Evolutionary conservation across 371 early-diverging fungal species (phyloP).

Genomic region (Synchytrium microbalum): DNA sequence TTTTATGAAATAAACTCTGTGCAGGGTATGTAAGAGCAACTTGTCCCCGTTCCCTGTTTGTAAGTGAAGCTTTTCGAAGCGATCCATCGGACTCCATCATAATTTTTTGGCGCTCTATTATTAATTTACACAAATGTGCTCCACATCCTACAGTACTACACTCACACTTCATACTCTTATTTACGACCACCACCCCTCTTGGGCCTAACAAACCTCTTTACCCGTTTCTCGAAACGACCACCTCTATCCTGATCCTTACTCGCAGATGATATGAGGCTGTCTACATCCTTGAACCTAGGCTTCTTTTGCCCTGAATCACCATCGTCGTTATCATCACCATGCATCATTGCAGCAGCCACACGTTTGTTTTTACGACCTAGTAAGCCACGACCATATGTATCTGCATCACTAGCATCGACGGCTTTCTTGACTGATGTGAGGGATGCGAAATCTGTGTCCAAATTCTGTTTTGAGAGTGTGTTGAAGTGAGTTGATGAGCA

Average conservation of each 20-base stretch:
- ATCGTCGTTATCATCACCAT: conserved; percentile 3
- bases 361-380: conserved; percentile 5
- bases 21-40: no score
- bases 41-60: no score
- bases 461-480: conserved; percentile 2
- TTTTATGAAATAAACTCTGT: no score
- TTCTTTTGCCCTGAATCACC: not conserved
- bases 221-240: not conserved
- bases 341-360: not conserved
- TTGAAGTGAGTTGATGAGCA: not conserved
- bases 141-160: no score
- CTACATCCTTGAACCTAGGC: not conserved
- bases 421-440: not conserved
- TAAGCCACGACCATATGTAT: not conserved
- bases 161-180: not conserved
- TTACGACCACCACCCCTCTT: not conserved
- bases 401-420: not conserved
- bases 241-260: not conserved
- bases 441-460: not conserved
- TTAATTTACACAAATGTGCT: no score
- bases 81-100: no score
- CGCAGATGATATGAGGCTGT: not conserved
- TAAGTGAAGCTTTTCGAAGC: no score
- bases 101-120: no score
- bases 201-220: not conserved